These are phyloP conservation scores for Sechiopsis laciniata DNA, from an alignment of 306 rosid species.

Conservation along the genomic window DNA sequence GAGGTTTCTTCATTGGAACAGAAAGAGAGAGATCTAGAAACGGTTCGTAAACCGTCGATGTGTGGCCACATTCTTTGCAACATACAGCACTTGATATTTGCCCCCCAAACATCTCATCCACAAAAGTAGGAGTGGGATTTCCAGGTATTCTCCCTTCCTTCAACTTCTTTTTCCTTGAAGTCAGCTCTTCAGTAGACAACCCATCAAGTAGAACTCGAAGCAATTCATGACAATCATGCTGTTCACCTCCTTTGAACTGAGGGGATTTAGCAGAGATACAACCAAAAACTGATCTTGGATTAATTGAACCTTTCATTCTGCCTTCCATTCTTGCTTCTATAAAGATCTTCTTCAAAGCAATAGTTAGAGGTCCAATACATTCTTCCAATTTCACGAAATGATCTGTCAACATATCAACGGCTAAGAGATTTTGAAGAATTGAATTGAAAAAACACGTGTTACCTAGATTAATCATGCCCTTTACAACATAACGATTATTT, in stretches of 20 bases:
- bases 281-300: constrained; percentile 79
- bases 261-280: constrained; percentile 74
- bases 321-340: constrained; percentile 57
- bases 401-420: constrained; percentile 57
- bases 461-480: constrained; percentile 83
- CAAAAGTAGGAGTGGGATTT: constrained; percentile 43
- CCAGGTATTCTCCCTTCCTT: constrained; percentile 42
- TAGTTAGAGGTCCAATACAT: constrained; percentile 56
- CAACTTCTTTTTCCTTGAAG: constrained; percentile 46
- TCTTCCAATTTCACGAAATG: constrained; percentile 46
- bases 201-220: constrained; percentile 83
- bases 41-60: constrained; percentile 84
- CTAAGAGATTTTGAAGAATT: constrained; percentile 75
- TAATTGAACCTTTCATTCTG: constrained; percentile 50
- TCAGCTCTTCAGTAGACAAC: constrained; percentile 63
- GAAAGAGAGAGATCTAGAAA: constrained; percentile 86
- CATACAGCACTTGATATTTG: constrained; percentile 76
- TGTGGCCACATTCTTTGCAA: constrained; percentile 76
- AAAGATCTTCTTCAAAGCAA: constrained; percentile 70
- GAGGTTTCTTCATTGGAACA: constrained; percentile 78
- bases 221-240: constrained; percentile 95
- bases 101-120: constrained; percentile 81
- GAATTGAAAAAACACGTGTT: constrained; percentile 98
- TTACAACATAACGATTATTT: constrained; percentile 50
- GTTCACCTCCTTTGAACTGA: constrained; percentile 84